Base-by-base conservation (phyloP, 2,329 filamentous ascomycete genomes). In the Apiospora rasikravindrae region DNA sequence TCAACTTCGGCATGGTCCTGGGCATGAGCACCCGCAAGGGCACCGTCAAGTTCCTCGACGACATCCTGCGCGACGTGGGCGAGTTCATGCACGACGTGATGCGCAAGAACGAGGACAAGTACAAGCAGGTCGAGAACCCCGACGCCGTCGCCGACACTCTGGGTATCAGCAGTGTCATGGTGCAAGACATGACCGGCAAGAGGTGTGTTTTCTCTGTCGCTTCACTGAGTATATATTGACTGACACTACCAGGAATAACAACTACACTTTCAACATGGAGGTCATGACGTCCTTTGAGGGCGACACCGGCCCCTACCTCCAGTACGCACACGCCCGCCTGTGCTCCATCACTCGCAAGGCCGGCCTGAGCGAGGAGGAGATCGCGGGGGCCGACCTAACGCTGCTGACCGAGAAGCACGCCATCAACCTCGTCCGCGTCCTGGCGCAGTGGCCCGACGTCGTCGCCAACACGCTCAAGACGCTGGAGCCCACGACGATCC, bases 71-170 rank as follows among this genome's bases (percentile, higher is more conserved):
- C 53, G 93, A 95, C 77, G 94, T 97, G 10, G 92, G 90, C 78
- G 96, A 98, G 71, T 94, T 95, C 84, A 99, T 99, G 96, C 96
- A 98, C 86, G 94, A 98, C 74, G 94, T 97, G 69, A 99, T 99
- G 96, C 90, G 86, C 83, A 93, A 92, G 85, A 98, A 98, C 82
- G 88, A 93, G 78, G 87, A 89, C 80, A 99, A 99, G 87, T 99
- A 98, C 83, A 85, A 90, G 71, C 95, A 98, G 83, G 92, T 99
- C 26, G 93, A 92, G 79, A 87, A 98, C 81, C 96, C 96, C 0
- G 91, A 90, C 71, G 88, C 90, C 71, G 93, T 92, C 13, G 95
- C 96, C 73, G 96, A 98, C 84, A 94, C 90, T 14, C 89, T 98
- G 3, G 96, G 96, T 75, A 98, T 98, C 80, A 95, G 93, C 75